A percentile compares a stretch with the other conserved stretches of the same genome.
Conservation (phyloP, 192 early-diverging fungal genomes). For the Bifiguratus adelaidae region DNA sequence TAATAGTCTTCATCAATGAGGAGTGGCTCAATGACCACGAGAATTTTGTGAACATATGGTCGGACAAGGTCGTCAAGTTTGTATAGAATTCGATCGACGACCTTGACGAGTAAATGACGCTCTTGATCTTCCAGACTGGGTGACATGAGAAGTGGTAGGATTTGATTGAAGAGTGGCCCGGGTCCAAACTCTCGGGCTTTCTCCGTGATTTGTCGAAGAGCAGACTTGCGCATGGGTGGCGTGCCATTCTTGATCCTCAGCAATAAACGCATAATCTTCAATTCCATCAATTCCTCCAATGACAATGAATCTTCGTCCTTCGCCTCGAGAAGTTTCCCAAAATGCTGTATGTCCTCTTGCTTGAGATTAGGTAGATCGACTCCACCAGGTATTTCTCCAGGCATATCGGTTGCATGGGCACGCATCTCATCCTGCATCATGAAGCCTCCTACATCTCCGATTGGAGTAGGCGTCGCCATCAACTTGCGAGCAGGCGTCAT, state of each 20-base stretch:
- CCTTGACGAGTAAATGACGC: constrained; percentile 95
- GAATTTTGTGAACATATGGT: constrained; percentile 95
- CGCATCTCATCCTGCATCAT: constrained; percentile 77
- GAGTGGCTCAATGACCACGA: constrained; percentile 97
- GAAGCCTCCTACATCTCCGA: constrained; percentile 64
- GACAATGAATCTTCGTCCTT: constrained; percentile 74
- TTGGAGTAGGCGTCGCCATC: constrained; percentile 86
- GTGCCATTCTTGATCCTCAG: constrained; percentile 99
- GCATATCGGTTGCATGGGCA: constrained; percentile 53
- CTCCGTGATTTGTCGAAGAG: constrained; percentile 91
- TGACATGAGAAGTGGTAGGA: constrained; percentile 92
- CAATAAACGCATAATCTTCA: constrained; percentile 90
- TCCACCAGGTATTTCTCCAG: constrained; percentile 81
- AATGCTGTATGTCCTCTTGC: constrained; percentile 95
- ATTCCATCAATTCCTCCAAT: constrained; percentile 84
- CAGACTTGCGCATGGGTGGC: constrained; percentile 85
- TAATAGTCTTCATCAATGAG: constrained; percentile 98
- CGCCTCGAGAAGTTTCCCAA: constrained; percentile 82
- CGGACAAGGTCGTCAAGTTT: constrained; percentile 94
- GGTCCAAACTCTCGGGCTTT: constrained; percentile 93
- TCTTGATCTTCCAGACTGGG: constrained; percentile 98
- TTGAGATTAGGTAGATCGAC: constrained; percentile 87
- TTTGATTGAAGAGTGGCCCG: constrained; percentile 91
- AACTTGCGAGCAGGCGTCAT: constrained; percentile 94
- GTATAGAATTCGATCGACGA: constrained; percentile 93